phyloP scores from a whole-genome alignment of 139 green algal species.

The Tetratostichococcus sp. region DNA sequence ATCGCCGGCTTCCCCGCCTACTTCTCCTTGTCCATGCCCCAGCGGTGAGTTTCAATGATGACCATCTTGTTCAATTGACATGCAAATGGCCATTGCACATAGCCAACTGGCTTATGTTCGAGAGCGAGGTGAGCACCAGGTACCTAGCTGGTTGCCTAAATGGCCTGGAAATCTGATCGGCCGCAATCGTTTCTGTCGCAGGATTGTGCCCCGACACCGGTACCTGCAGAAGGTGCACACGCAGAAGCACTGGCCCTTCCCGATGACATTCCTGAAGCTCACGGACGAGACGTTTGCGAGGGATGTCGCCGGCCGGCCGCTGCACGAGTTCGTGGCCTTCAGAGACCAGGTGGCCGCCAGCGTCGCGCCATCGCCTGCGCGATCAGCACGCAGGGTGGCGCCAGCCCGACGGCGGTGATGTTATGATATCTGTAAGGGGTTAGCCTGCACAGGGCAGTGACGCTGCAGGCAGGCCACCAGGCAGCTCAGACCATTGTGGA shows the following conservation, averaged over 20 bases:
- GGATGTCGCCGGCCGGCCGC: constrained; percentile 5
- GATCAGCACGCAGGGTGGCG: not conserved
- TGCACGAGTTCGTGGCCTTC: constrained; percentile 44
- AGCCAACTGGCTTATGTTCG: no score
- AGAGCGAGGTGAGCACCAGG: no score
- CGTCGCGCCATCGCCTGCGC: not conserved
- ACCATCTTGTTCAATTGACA: no score
- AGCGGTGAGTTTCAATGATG: constrained; percentile 34
- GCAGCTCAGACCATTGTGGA: no score
- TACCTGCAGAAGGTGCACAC: constrained; percentile 32
- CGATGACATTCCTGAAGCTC: constrained; percentile 37
- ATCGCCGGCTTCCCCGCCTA: constrained; percentile 61
- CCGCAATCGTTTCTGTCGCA: not conserved
- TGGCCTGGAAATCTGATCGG: no score
- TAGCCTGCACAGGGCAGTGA: no score
- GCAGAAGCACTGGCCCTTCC: constrained; percentile 23
- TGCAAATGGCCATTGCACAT: no score
- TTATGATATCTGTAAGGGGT: no score
- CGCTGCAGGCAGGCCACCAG: no score
- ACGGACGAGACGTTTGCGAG: constrained; percentile 42
- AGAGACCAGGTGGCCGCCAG: constrained; percentile 7
- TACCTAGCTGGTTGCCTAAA: no score
- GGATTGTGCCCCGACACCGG: constrained; percentile 41
- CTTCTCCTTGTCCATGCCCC: constrained; percentile 59
- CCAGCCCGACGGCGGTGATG: no score